Evolutionary conservation across 352 stramenopile species (phyloP).

Genomic region (Globisporangium cylindrosporum): DNA sequence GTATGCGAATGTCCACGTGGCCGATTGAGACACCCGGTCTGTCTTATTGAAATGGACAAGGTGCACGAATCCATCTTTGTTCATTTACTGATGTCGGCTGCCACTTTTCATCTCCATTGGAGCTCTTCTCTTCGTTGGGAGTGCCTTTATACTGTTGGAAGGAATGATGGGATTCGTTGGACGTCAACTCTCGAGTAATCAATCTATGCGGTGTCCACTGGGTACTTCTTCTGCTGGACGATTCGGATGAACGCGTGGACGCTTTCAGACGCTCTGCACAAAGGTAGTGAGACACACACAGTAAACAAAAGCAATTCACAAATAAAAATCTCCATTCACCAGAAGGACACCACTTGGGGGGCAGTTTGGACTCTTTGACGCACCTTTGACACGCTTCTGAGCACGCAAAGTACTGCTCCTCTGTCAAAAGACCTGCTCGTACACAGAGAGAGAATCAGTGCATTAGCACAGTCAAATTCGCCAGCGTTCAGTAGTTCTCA

Average conservation of each 20-base stretch:
- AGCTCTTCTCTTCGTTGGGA: neutral
- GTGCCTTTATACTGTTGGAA: neutral
- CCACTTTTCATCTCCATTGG: neutral
- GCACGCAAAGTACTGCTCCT: constrained; percentile 84
- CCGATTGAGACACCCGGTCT: neutral
- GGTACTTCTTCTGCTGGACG: constrained; percentile 75
- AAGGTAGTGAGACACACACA: neutral
- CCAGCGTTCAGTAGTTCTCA: neutral
- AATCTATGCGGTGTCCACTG: constrained; percentile 14
- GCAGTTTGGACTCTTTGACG: neutral
- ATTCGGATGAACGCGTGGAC: constrained; percentile 75
- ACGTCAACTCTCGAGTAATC: neutral
- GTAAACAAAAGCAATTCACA: neutral
- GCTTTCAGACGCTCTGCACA: constrained; percentile 60
- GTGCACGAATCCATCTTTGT: neutral
- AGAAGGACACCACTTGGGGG: no score
- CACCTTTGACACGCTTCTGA: constrained; percentile 78
- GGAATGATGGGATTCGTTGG: neutral
- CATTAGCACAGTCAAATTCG: constrained; percentile 3
- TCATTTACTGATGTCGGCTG: neutral
- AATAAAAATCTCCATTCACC: neutral
- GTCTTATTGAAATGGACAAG: neutral
- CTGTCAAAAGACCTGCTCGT: constrained; percentile 50
- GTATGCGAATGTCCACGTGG: neutral
- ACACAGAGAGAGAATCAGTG: constrained; percentile 3